A percentile compares a stretch with the other conserved stretches of the same genome.
phyloP scores from a whole-genome alignment of 2,329 filamentous ascomycete genomes.

The Beauveria sp. region DNA sequence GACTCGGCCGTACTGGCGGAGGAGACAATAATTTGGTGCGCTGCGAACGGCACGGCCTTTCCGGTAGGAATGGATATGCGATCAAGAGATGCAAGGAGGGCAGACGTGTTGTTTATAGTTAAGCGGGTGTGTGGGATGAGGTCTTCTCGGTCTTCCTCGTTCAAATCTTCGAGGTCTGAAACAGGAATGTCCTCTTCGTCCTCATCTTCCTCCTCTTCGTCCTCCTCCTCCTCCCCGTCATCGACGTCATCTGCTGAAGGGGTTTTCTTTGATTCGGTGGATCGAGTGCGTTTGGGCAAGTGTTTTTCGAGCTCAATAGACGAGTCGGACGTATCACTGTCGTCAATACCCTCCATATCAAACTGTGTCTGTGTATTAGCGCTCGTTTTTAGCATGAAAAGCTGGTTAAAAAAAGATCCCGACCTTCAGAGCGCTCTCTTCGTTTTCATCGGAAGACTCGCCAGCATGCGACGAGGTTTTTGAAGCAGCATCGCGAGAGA shows the following conservation, averaged over 20 bases:
- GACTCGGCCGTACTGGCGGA: constrained; percentile 53
- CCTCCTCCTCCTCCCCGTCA: constrained; percentile 49
- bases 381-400: background rate
- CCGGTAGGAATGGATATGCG: constrained; percentile 64
- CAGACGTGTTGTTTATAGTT: constrained; percentile 94
- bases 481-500: background rate
- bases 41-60: constrained; percentile 66
- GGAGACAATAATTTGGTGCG: constrained; percentile 71
- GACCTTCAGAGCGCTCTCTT: background rate
- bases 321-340: constrained; percentile 58
- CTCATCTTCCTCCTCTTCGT: constrained; percentile 52
- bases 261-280: constrained; percentile 15
- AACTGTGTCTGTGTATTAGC: constrained; percentile 26
- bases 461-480: background rate
- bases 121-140: constrained; percentile 84
- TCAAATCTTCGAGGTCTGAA: constrained; percentile 72
- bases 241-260: constrained; percentile 38
- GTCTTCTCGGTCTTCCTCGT: constrained; percentile 77
- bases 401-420: too few species aligned
- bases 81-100: constrained; percentile 70
- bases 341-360: constrained; percentile 50
- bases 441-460: constrained; percentile 13
- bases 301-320: constrained; percentile 64
- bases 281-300: constrained; percentile 31
- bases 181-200: constrained; percentile 77